Base-by-base conservation (phyloP, 495 filamentous ascomycete species). In the Penicillium canariense region DNA sequence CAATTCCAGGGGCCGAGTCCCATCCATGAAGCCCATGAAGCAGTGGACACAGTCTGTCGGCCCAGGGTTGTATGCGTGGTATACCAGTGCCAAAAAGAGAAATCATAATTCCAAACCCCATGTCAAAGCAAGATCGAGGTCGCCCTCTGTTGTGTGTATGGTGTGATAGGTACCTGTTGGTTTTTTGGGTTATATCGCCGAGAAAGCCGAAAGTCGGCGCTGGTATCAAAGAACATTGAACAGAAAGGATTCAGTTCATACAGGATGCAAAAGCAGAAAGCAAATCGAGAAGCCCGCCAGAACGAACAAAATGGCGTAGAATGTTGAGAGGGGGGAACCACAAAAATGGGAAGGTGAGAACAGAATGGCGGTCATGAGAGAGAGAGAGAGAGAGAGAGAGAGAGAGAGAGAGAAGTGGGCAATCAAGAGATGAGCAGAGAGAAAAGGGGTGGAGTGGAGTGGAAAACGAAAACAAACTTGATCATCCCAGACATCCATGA, bases 131-230 rank as follows among this genome's bases (percentile, higher is more conserved):
- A 62, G 34, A 17, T 63, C 54, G 64, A 67, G 64, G 64, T 67
- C 32, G 64, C 61, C 64, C 64, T 65, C 64, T 55, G 43, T 58
- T 28, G 60, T 48, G 36, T 59, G 62, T 67, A 59, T 61, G 53
- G 56, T 56, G 26, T 25, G 23, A 9, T 42, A 32, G 30, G 15
- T 46, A 27, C 25, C 43, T 39, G 39, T 39, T 39, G 32, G 38
- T 46, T 39, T 61, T 60, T 55, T 57, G 44, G 47, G 42, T 36
- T 43, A 35, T 50, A 7, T 22, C 47, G 32, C 20, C 20, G 31
- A 1, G 48, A 35, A 42, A 45, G 22, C 35, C 18, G 40, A 23
- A 36, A 51, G 27, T 20, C 32, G 25, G 49, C 18, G 36, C 48
- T 36, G 48, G 25, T 36, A 28, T 26, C 4, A 50, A 36, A 25